Percentiles rank a stretch among this genome's conserved stretches.
phyloP scores from a whole-genome alignment of 306 rosid genomes.

The Cucurbita pepo region DNA sequence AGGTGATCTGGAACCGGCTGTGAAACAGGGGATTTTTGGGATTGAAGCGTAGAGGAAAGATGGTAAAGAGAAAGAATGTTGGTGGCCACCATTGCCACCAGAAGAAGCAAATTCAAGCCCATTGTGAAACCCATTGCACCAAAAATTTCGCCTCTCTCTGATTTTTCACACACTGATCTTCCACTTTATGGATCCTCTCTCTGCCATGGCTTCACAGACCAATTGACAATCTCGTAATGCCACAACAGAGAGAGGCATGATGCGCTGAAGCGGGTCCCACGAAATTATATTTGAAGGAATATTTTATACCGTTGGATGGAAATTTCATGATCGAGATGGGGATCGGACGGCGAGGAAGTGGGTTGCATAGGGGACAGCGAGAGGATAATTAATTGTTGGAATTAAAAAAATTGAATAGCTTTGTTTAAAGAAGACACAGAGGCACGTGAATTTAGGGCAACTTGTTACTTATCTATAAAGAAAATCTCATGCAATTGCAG shows the following conservation, averaged over 20 bases:
- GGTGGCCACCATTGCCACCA: slow-evolving; percentile 89
- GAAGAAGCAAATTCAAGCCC: slow-evolving; percentile 63
- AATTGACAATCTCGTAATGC: background rate
- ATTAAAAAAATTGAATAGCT: background rate
- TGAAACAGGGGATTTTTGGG: slow-evolving; percentile 31
- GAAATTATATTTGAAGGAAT: background rate
- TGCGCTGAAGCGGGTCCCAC: background rate
- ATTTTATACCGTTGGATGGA: background rate
- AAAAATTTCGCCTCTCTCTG: background rate
- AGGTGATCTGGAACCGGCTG: slow-evolving; percentile 64
- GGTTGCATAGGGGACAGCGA: background rate
- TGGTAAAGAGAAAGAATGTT: slow-evolving; percentile 89
- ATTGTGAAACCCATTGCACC: slow-evolving; percentile 58
- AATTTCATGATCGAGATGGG: background rate
- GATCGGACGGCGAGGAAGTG: background rate
- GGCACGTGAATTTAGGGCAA: slow-evolving; percentile 1
- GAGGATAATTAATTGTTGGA: background rate
- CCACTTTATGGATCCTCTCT: background rate
- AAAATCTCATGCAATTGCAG: background rate
- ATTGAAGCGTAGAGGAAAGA: slow-evolving; percentile 55
- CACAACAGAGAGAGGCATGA: background rate
- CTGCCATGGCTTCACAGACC: background rate
- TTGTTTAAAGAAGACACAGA: background rate
- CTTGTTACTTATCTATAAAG: background rate
- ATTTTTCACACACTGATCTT: background rate